A percentile compares a stretch with the other conserved stretches of the same genome.
Conservation (phyloP, 2,329 filamentous ascomycete genomes). For the Scytalidium sp. region DNA sequence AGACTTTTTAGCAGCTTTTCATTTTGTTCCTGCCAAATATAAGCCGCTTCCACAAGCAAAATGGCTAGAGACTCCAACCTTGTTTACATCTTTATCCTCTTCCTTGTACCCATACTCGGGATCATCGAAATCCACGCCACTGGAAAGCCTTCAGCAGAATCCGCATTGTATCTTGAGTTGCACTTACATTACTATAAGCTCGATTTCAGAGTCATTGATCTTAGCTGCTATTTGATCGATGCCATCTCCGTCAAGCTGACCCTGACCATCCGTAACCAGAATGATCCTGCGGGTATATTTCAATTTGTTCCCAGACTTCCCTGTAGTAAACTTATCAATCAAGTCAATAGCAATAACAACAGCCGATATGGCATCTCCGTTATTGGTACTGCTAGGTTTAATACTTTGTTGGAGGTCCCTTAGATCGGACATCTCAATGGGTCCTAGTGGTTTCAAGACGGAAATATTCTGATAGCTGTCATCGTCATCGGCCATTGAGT, state of each 20-base stretch:
- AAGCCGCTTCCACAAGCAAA: slow-evolving; percentile 8
- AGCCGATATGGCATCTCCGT: slow-evolving; percentile 84
- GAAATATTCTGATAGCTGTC: slow-evolving; percentile 79
- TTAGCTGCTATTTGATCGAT: slow-evolving; percentile 68
- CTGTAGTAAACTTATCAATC: slow-evolving; percentile 76
- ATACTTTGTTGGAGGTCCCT: slow-evolving; percentile 61
- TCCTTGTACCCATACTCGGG: slow-evolving; percentile 87
- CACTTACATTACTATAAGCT: slow-evolving; percentile 74
- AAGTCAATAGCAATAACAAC: slow-evolving; percentile 83
- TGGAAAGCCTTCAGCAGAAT: slow-evolving; percentile 33
- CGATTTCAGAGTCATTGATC: slow-evolving; percentile 72
- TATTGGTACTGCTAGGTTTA: slow-evolving; percentile 62
- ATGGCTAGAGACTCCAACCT: slow-evolving; percentile 44
- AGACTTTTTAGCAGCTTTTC: slow-evolving; percentile 66
- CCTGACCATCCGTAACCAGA: slow-evolving; percentile 79
- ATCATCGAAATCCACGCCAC: slow-evolving; percentile 92
- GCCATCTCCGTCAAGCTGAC: slow-evolving; percentile 68
- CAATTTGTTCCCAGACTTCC: slow-evolving; percentile 43
- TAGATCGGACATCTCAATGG: slow-evolving; percentile 65
- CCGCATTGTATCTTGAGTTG: slow-evolving; percentile 4
- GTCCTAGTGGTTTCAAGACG: slow-evolving; percentile 66
- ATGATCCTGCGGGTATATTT: slow-evolving; percentile 81
- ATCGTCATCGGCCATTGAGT: slow-evolving; percentile 60
- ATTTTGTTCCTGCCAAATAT: slow-evolving; percentile 55
- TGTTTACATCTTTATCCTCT: slow-evolving; percentile 72